phyloP scores from a whole-genome alignment of 2,329 filamentous ascomycete genomes.

The Mollisia scopiformis region DNA sequence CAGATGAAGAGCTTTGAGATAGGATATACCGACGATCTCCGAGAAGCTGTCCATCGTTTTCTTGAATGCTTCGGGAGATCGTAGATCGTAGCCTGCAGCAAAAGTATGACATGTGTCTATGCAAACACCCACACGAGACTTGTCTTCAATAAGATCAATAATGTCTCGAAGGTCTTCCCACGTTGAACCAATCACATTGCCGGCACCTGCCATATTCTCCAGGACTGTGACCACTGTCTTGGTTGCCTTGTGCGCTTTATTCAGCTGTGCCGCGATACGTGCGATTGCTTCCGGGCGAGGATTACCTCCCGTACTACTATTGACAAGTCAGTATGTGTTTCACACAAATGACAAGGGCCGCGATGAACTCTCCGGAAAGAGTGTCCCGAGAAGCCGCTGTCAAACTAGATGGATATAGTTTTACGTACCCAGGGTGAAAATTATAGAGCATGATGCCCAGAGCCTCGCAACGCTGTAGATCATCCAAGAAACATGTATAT shows the following conservation, averaged over 20 bases:
- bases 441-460: constrained; percentile 94
- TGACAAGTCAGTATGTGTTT: too few relatives aligned
- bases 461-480: constrained; percentile 80
- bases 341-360: too few relatives aligned
- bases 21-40: constrained; percentile 72
- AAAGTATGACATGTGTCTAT: constrained; percentile 97
- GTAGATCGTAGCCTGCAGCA: constrained; percentile 89
- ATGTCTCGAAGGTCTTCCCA: constrained; percentile 89
- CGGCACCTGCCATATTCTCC: constrained; percentile 93
- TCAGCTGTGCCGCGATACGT: constrained; percentile 81
- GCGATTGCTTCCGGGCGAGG: constrained; percentile 70
- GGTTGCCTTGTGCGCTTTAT: constrained; percentile 78
- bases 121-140: constrained; percentile 86
- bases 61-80: constrained; percentile 73
- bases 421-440: constrained; percentile 97
- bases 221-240: constrained; percentile 78
- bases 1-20: constrained; percentile 84
- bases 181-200: constrained; percentile 82
- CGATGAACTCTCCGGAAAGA: too few relatives aligned
- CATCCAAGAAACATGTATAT: constrained; percentile 84
- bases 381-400: too few relatives aligned
- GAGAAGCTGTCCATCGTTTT: constrained; percentile 79
- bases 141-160: constrained; percentile 78
- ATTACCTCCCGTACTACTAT: constrained; percentile 74
- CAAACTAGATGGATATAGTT: too few relatives aligned